Evolutionary conservation across 139 green algal genomes (phyloP).

Genomic region (Chlamydomonas eustigma): DNA sequence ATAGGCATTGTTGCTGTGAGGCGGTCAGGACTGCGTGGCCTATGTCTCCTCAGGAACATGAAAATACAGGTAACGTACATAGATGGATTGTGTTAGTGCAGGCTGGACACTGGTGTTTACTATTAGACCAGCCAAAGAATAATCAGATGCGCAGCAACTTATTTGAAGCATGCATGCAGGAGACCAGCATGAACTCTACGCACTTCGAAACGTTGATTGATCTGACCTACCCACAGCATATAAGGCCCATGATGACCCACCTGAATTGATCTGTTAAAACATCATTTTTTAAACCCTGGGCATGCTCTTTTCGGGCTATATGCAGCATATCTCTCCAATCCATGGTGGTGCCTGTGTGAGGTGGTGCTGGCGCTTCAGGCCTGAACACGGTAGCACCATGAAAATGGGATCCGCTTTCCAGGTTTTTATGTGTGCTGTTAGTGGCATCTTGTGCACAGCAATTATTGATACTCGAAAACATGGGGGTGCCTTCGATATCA

Average conservation of each 20-base stretch:
- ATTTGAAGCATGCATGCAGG: not conserved
- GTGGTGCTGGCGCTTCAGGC: no score
- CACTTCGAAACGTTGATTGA: not conserved
- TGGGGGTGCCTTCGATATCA: no score
- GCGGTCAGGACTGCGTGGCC: not conserved
- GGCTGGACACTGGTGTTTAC: not conserved
- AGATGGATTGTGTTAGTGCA: not conserved
- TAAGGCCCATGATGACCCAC: not conserved
- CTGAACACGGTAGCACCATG: no score
- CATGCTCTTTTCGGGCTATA: not conserved
- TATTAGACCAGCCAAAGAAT: not conserved
- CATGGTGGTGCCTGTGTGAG: not conserved
- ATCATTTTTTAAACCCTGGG: not conserved
- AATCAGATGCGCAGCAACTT: not conserved
- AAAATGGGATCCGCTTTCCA: no score
- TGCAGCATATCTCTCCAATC: constrained; percentile 13
- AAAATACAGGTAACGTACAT: not conserved
- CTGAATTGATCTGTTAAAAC: constrained; percentile 6
- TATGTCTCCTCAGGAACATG: constrained; percentile 8
- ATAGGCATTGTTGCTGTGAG: not conserved
- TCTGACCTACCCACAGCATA: not conserved
- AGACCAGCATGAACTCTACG: not conserved
- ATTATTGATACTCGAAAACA: no score
- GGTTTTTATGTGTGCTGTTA: no score
- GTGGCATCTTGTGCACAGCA: no score